These are phyloP conservation scores for Nidula niveotomentosa DNA, from an alignment of 1,284 basidiomycete genomes.

Conservation along the genomic window DNA sequence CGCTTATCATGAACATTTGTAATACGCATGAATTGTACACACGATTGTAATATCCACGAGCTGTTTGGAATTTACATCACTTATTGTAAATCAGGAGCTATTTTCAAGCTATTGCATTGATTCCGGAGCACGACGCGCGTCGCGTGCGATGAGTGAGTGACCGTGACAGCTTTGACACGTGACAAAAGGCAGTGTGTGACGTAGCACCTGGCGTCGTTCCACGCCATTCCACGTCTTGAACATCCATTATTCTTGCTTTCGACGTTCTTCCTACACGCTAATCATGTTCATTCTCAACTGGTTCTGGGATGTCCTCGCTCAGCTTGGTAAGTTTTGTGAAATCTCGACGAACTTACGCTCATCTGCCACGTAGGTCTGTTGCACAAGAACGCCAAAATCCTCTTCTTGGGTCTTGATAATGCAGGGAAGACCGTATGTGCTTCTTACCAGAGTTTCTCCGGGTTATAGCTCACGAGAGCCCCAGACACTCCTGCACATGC, in stretches of 20 bases:
- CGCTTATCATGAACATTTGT: no score
- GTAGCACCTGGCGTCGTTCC: conserved; percentile 6
- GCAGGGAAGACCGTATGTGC: conserved; percentile 94
- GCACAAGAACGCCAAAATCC: conserved; percentile 99
- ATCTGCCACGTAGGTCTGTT: conserved; percentile 66
- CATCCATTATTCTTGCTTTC: conserved; percentile 4
- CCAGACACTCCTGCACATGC: conserved; percentile 98
- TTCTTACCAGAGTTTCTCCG: not conserved
- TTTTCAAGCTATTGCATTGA: not conserved
- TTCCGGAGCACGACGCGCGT: not conserved
- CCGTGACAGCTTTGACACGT: not conserved
- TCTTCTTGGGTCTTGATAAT: conserved; percentile 98
- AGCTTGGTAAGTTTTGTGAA: conserved; percentile 62
- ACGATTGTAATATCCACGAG: no score
- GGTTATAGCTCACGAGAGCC: not conserved
- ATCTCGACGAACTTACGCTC: not conserved
- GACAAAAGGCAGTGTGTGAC: not conserved
- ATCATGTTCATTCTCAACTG: conserved; percentile 89
- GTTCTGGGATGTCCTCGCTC: conserved; percentile 93
- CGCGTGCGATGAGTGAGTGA: not conserved
- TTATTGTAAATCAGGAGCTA: not conserved
- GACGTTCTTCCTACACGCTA: conserved; percentile 6
- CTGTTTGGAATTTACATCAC: no score
- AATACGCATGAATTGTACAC: no score
- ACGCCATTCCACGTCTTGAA: conserved; percentile 17